Evolutionary conservation across 148 eudicot species (phyloP).

Genomic region (Tetragonia tetragonoides): DNA sequence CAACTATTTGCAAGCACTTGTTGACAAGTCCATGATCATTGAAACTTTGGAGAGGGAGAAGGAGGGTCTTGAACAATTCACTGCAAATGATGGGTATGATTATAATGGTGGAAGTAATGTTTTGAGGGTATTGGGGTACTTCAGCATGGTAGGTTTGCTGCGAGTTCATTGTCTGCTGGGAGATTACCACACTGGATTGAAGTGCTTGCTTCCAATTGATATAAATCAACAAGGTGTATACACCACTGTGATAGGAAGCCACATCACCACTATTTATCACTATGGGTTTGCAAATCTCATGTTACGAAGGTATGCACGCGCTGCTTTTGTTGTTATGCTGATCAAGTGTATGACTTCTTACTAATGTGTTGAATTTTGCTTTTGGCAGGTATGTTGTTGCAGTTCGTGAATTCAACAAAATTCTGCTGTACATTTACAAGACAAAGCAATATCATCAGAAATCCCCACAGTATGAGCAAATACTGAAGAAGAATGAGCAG

Average conservation of each 20-base stretch:
- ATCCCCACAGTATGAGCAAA: slow-evolving; percentile 94
- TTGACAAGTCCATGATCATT: slow-evolving; percentile 81
- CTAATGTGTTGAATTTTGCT: slow-evolving; percentile 6
- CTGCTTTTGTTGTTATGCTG: not conserved
- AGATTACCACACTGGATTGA: slow-evolving; percentile 93
- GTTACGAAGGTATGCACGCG: slow-evolving; percentile 68
- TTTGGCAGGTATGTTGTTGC: slow-evolving; percentile 76
- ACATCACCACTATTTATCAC: slow-evolving; percentile 90
- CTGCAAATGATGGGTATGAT: slow-evolving; percentile 94
- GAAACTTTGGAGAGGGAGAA: slow-evolving; percentile 83
- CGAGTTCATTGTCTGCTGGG: slow-evolving; percentile 92
- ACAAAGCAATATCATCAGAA: slow-evolving; percentile 90
- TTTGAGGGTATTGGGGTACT: slow-evolving; percentile 91
- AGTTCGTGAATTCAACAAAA: slow-evolving; percentile 79
- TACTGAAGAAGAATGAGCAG: slow-evolving; percentile 98
- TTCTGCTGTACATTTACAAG: slow-evolving; percentile 82
- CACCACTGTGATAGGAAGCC: slow-evolving; percentile 94
- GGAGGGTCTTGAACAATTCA: slow-evolving; percentile 90
- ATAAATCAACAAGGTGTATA: slow-evolving; percentile 94
- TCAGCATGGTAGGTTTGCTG: slow-evolving; percentile 96
- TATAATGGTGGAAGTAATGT: slow-evolving; percentile 96
- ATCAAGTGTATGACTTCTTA: slow-evolving; percentile 3
- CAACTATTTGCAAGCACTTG: slow-evolving; percentile 93
- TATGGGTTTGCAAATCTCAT: slow-evolving; percentile 98
- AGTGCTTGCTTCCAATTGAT: slow-evolving; percentile 89